These are phyloP conservation scores for Blastobotrys persicus DNA, from an alignment of 1,139 yeast species.

Conservation along the genomic window DNA sequence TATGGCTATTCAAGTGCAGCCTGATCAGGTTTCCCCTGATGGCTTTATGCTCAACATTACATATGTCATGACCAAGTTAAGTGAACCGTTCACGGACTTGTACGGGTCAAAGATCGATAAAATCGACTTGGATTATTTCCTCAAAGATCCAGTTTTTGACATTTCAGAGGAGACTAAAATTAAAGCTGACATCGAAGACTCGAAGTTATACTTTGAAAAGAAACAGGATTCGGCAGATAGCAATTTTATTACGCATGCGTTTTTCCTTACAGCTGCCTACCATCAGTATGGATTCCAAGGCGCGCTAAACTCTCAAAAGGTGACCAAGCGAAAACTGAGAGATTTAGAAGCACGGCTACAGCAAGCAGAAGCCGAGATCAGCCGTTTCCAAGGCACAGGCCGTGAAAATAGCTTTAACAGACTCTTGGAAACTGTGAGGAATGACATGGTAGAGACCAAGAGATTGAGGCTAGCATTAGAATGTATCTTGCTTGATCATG, in stretches of 20 bases:
- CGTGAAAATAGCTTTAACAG: slow-evolving; percentile 25
- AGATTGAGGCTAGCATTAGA: slow-evolving; percentile 36
- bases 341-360: slow-evolving; percentile 54
- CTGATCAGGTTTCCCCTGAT: slow-evolving; percentile 65
- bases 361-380: slow-evolving; percentile 36
- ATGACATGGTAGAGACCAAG: slow-evolving; percentile 42
- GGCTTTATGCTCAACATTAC: slow-evolving; percentile 81
- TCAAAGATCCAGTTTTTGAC: slow-evolving; percentile 52
- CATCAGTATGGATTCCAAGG: slow-evolving; percentile 92
- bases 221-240: slow-evolving; percentile 34
- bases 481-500: slow-evolving; percentile 22
- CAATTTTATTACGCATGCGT: slow-evolving; percentile 87
- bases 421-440: slow-evolving; percentile 45
- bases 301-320: slow-evolving; percentile 54
- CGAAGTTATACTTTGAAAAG: slow-evolving; percentile 51
- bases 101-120: slow-evolving; percentile 61
- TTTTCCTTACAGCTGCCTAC: slow-evolving; percentile 73
- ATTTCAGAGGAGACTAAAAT: slow-evolving; percentile 79
- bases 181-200: slow-evolving; percentile 70
- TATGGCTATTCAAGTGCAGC: slow-evolving; percentile 80
- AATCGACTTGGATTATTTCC: slow-evolving; percentile 67
- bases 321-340: slow-evolving; percentile 51
- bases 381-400: slow-evolving; percentile 34
- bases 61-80: slow-evolving; percentile 61
- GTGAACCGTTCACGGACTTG: slow-evolving; percentile 79